These are phyloP conservation scores for Chaetomiaceae sp. DNA, from an alignment of 2,329 filamentous ascomycete species.

Conservation along the genomic window DNA sequence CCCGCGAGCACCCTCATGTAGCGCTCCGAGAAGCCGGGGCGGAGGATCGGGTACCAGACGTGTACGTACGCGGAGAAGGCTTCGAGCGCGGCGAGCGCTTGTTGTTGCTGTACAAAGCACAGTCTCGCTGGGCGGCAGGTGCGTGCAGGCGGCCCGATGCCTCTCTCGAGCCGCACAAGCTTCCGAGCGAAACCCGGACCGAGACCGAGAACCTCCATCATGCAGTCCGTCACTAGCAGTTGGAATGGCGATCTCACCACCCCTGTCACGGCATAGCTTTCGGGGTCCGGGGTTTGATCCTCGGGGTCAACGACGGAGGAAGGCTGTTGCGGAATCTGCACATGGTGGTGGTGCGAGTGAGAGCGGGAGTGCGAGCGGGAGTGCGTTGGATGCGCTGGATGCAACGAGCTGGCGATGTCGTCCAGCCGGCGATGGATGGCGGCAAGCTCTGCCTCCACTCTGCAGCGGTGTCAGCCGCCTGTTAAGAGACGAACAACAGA, in stretches of 20 bases:
- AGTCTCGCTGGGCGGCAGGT: neutral
- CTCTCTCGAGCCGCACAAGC: conserved; percentile 1
- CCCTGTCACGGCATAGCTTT: conserved; percentile 5
- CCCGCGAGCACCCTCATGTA: conserved; percentile 1
- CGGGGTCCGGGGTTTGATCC: neutral
- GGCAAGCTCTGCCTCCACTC: conserved; percentile 12
- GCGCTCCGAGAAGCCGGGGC: conserved; percentile 6
- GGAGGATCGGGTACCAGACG: conserved; percentile 7
- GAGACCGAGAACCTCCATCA: conserved; percentile 7
- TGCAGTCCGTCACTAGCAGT: conserved; percentile 5
- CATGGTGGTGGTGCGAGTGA: no score
- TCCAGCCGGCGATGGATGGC: conserved; percentile 13
- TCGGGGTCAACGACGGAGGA: conserved; percentile 2
- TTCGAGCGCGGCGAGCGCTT: conserved; percentile 1
- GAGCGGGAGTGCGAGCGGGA: neutral
- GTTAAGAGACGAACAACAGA: no score
- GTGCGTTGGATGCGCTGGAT: neutral
- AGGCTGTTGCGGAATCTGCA: neutral
- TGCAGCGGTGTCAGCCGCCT: conserved; percentile 9
- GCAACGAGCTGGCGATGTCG: conserved; percentile 8
- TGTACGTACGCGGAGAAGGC: conserved; percentile 5
- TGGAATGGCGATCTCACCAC: conserved; percentile 6
- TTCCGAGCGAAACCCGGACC: neutral
- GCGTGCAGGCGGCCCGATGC: neutral
- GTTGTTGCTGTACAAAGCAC: conserved; percentile 1